phyloP scores from a whole-genome alignment of 139 green algal species.

The Deuterostichococcus epilithicus region DNA sequence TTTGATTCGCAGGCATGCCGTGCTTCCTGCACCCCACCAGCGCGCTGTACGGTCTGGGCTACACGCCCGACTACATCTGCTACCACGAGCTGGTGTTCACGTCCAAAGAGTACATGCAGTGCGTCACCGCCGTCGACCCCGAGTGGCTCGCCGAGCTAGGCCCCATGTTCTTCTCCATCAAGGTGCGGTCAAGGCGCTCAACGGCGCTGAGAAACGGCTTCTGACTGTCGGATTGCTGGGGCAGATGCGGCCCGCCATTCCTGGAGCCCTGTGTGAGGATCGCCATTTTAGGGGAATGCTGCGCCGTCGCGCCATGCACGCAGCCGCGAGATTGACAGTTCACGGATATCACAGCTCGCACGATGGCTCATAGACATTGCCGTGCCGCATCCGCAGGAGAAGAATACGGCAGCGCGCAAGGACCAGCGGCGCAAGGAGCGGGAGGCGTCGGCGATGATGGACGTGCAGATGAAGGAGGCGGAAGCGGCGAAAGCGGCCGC shows the following conservation, averaged over 20 bases:
- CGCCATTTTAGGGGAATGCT: constrained; percentile 4
- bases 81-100: constrained; percentile 98
- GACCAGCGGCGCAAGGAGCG: constrained; percentile 76
- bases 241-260: no score
- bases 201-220: background rate
- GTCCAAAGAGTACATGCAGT: constrained; percentile 89
- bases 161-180: constrained; percentile 98
- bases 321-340: no score
- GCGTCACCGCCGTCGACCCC: constrained; percentile 95
- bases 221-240: no score
- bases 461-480: constrained; percentile 60
- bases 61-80: constrained; percentile 96
- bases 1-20: constrained; percentile 53
- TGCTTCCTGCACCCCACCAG: constrained; percentile 86
- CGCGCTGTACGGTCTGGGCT: constrained; percentile 92
- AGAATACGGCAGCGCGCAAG: background rate
- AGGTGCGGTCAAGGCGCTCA: constrained; percentile 38
- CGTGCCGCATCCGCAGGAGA: background rate
- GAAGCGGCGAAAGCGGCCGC: constrained; percentile 33
- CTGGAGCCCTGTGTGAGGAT: background rate
- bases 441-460: constrained; percentile 74
- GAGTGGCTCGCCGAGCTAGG: constrained; percentile 97
- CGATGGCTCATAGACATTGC: no score
- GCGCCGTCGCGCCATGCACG: no score
- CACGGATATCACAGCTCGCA: no score